A percentile compares a stretch with the other conserved stretches of the same genome.
These are phyloP conservation scores for Aspergillus hortae DNA, from an alignment of 2,329 filamentous ascomycete genomes.

Conservation along the genomic window DNA sequence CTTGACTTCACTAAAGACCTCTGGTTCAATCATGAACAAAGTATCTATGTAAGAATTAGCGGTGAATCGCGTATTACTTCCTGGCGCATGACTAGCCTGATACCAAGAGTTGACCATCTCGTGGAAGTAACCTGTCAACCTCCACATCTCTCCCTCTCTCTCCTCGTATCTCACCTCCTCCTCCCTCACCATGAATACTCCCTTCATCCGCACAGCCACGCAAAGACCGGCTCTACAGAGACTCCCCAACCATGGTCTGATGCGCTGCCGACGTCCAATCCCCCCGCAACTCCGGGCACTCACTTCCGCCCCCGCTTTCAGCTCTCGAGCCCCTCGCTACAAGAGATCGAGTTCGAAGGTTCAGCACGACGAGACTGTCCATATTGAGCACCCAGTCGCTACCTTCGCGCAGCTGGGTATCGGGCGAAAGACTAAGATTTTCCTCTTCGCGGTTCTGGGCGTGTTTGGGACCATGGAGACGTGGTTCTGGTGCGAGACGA, in stretches of 20 bases:
- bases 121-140: too few relatives aligned
- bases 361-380: not conserved
- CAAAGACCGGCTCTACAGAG: not conserved
- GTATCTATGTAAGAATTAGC: too few relatives aligned
- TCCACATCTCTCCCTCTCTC: not conserved
- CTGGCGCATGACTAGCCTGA: too few relatives aligned
- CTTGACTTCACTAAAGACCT: too few relatives aligned
- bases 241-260: not conserved
- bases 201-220: not conserved
- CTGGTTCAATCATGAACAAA: too few relatives aligned
- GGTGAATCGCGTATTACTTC: too few relatives aligned
- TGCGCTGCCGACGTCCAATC: not conserved
- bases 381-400: not conserved
- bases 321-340: not conserved
- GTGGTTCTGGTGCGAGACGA: conserved; percentile 29
- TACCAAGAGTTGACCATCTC: too few relatives aligned
- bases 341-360: not conserved
- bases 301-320: not conserved
- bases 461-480: conserved; percentile 33
- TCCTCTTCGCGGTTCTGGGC: conserved; percentile 23
- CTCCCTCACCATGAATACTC: not conserved
- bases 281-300: not conserved
- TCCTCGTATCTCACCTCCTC: not conserved
- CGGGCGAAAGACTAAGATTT: conserved; percentile 20
- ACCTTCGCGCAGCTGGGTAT: not conserved